These are phyloP conservation scores for Candolleomyces eurysporus DNA, from an alignment of 768 basidiomycete genomes.

Conservation along the genomic window DNA sequence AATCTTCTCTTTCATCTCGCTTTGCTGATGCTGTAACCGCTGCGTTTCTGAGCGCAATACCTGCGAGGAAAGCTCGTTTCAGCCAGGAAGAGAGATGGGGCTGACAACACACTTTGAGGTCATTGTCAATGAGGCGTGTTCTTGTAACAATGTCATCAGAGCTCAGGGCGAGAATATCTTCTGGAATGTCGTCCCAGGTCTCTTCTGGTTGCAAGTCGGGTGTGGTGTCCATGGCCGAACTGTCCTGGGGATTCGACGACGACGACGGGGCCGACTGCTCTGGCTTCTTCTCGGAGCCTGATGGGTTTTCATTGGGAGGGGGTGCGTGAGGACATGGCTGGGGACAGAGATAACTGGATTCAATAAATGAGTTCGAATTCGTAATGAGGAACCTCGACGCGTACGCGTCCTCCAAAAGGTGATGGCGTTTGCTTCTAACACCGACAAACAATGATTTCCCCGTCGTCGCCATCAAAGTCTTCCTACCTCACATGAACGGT, in stretches of 20 bases:
- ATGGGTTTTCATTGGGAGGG: conserved; percentile 49
- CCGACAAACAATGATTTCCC: conserved; percentile 22
- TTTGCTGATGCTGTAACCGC: conserved; percentile 91
- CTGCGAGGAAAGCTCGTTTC: conserved; percentile 36
- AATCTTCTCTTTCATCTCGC: conserved; percentile 97
- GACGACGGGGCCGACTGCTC: conserved; percentile 34
- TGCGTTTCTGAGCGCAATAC: conserved; percentile 96
- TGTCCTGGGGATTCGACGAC: conserved; percentile 26
- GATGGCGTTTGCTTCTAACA: conserved; percentile 14
- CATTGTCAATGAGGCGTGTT: conserved; percentile 93
- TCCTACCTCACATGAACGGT: background rate
- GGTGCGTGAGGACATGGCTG: conserved; percentile 58
- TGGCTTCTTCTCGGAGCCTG: conserved; percentile 53
- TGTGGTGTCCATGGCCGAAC: conserved; percentile 68
- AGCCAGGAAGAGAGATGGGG: background rate
- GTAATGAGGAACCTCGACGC: conserved; percentile 3
- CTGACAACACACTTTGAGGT: conserved; percentile 70
- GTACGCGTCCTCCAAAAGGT: conserved; percentile 34
- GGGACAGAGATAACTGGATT: conserved; percentile 9
- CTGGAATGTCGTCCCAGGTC: conserved; percentile 89
- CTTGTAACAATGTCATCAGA: conserved; percentile 89
- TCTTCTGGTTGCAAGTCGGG: conserved; percentile 67
- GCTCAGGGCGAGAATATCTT: conserved; percentile 72
- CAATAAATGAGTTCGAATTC: background rate
- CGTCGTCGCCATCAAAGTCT: background rate